Evolutionary conservation across 768 basidiomycete species (phyloP).

Genomic region (Hortiboletus flavorubellus): DNA sequence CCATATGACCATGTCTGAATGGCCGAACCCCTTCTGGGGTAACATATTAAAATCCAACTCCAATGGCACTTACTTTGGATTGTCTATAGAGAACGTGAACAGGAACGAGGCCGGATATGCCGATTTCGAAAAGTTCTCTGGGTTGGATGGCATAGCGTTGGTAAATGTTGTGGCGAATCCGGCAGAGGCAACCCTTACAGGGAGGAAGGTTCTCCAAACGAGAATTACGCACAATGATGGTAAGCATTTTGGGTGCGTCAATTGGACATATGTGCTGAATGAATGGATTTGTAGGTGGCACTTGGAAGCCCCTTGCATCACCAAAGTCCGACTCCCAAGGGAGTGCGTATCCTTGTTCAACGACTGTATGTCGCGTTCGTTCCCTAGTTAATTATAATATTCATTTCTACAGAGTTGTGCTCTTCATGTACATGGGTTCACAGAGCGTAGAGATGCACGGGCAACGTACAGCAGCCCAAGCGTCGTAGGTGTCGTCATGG

Average conservation of each 20-base stretch:
- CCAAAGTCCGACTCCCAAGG: conserved; percentile 76
- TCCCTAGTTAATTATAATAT: not conserved
- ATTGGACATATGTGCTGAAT: not conserved
- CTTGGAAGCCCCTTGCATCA: conserved; percentile 81
- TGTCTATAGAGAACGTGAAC: conserved; percentile 86
- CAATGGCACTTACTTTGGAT: conserved; percentile 94
- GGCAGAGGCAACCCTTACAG: conserved; percentile 64
- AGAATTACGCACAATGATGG: conserved; percentile 98
- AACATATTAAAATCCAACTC: conserved; percentile 94
- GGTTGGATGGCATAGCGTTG: conserved; percentile 92
- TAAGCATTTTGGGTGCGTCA: conserved; percentile 27
- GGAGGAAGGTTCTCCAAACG: conserved; percentile 73
- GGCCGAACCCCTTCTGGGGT: conserved; percentile 76
- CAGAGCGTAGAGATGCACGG: conserved; percentile 83
- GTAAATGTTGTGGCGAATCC: conserved; percentile 89
- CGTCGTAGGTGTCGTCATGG: conserved; percentile 90
- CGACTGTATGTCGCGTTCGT: conserved; percentile 45
- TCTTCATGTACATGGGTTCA: conserved; percentile 93
- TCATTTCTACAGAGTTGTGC: conserved; percentile 60
- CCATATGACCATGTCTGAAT: conserved; percentile 89
- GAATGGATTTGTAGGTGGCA: conserved; percentile 52
- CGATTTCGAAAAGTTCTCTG: conserved; percentile 97
- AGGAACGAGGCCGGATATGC: conserved; percentile 85
- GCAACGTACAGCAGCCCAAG: conserved; percentile 94
- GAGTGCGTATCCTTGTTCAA: conserved; percentile 63